These are phyloP conservation scores for Apiospora malaysiana DNA, from an alignment of 2,329 filamentous ascomycete genomes.

Conservation along the genomic window DNA sequence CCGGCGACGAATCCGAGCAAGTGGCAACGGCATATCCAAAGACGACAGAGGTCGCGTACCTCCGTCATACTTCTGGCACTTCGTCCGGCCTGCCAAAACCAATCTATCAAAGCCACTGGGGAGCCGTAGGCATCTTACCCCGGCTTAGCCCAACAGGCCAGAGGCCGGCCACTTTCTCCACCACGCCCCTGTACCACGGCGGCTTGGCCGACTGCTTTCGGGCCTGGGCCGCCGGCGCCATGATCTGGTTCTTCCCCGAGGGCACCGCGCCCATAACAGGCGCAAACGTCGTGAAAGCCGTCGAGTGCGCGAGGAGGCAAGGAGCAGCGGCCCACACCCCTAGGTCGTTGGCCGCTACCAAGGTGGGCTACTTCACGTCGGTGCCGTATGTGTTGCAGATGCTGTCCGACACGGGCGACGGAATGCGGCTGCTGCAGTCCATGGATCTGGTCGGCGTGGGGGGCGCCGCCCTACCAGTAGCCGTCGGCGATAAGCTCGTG, in stretches of 20 bases:
- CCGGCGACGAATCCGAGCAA: no score
- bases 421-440: slow-evolving; percentile 47
- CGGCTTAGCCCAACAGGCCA: slow-evolving; percentile 10
- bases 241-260: slow-evolving; percentile 68
- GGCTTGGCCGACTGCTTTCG: slow-evolving; percentile 64
- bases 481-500: slow-evolving; percentile 61
- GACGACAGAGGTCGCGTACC: slow-evolving; percentile 54
- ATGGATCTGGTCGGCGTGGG: slow-evolving; percentile 70
- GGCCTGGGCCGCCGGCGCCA: slow-evolving; percentile 63
- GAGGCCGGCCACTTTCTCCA: slow-evolving; percentile 62
- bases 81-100: slow-evolving; percentile 68
- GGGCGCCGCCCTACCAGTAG: slow-evolving; percentile 60
- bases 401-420: slow-evolving; percentile 50
- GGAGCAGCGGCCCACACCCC: background rate
- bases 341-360: background rate
- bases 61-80: slow-evolving; percentile 70
- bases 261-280: slow-evolving; percentile 61
- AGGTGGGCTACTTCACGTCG: slow-evolving; percentile 64
- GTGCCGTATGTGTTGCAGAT: slow-evolving; percentile 65
- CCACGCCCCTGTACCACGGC: slow-evolving; percentile 70
- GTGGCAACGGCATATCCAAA: background rate
- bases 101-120: slow-evolving; percentile 63
- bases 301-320: slow-evolving; percentile 44
- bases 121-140: slow-evolving; percentile 60
- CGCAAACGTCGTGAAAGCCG: slow-evolving; percentile 54